Evolutionary conservation across 441 rosid genomes (phyloP).

Genomic region (Euphorbia schlechtendalii): DNA sequence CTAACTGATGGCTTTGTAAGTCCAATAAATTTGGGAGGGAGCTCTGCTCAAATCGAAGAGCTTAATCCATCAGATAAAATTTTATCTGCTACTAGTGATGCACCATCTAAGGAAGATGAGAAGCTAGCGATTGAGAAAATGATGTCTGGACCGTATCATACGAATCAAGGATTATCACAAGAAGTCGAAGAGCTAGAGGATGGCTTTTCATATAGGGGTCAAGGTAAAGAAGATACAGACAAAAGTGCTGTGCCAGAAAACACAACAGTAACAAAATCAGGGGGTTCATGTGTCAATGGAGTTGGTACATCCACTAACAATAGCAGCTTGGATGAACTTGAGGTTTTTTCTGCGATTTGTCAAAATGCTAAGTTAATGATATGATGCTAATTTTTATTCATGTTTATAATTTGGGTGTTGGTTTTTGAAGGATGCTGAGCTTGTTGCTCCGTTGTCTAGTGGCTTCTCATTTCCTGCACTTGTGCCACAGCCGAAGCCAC

Average conservation of each 20-base stretch:
- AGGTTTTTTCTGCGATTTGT: constrained; percentile 37
- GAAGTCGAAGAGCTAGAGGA: constrained; percentile 76
- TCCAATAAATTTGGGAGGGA: constrained; percentile 17
- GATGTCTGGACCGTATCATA: constrained; percentile 42
- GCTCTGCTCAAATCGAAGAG: constrained; percentile 24
- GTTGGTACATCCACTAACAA: constrained; percentile 30
- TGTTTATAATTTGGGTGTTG: not conserved
- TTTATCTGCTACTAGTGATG: constrained; percentile 27
- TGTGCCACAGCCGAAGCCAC: constrained; percentile 50
- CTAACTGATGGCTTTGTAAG: constrained; percentile 15
- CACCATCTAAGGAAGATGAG: constrained; percentile 51
- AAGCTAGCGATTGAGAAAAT: constrained; percentile 58
- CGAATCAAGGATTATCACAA: constrained; percentile 43
- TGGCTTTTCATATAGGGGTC: constrained; percentile 37
- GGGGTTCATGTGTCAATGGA: constrained; percentile 21
- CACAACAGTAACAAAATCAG: constrained; percentile 12
- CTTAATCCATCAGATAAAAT: constrained; percentile 18
- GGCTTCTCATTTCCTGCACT: constrained; percentile 35
- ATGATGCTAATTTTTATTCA: constrained; percentile 7
- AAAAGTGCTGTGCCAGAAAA: constrained; percentile 18
- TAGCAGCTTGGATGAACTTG: constrained; percentile 67
- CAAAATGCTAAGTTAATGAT: not conserved
- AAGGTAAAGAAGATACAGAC: constrained; percentile 28
- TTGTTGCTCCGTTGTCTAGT: constrained; percentile 28
- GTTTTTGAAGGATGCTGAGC: constrained; percentile 48